Conservation (phyloP, 768 basidiomycete genomes). For the Boletus sp. region DNA sequence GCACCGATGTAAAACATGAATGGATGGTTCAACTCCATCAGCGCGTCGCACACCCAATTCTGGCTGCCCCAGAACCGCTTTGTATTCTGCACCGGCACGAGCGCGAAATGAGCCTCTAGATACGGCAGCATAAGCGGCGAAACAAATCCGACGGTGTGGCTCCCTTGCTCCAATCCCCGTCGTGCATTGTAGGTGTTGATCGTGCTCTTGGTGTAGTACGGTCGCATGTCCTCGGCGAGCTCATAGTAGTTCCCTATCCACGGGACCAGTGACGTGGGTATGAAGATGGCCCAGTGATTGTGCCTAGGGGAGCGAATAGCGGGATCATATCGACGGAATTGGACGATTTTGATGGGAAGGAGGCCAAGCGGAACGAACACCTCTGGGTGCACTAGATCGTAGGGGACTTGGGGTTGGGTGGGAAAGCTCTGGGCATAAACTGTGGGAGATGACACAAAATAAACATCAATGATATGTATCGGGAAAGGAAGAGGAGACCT, state of each 20-base stretch:
- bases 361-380: not conserved
- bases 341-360: conserved; percentile 7
- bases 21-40: conserved; percentile 3
- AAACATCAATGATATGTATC: not conserved
- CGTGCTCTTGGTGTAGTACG: not conserved
- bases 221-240: not conserved
- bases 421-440: not conserved
- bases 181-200: not conserved
- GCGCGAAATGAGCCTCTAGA: conserved; percentile 7
- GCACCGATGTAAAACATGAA: not conserved
- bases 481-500: not conserved
- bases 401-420: not conserved
- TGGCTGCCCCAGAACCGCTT: not conserved
- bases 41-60: conserved; percentile 6
- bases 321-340: not conserved
- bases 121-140: not conserved
- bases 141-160: conserved; percentile 10
- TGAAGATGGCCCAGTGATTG: conserved; percentile 12
- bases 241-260: conserved; percentile 11
- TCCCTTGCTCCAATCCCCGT: conserved; percentile 5
- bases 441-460: not conserved
- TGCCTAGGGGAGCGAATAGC: not conserved
- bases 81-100: not conserved
- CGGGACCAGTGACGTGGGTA: conserved; percentile 4
- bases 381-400: not conserved